A percentile compares a stretch with the other conserved stretches of the same genome.
Evolutionary conservation across 148 eudicot genomes (phyloP).

Genomic region (Spergularia marina): DNA sequence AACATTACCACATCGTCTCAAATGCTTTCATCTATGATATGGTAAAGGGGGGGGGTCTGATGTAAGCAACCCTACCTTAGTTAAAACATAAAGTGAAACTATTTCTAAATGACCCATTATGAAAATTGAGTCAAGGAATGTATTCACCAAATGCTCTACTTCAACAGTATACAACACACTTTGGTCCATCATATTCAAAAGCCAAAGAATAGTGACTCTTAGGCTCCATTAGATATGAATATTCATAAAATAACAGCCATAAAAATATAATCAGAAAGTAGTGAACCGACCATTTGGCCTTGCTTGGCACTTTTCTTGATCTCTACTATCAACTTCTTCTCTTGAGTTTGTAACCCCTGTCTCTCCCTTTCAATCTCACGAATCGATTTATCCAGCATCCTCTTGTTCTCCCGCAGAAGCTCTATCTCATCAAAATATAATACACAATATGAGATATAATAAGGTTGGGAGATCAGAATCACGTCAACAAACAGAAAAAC

Average conservation of each 20-base stretch:
- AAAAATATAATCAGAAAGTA: background rate
- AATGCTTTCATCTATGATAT: too few relatives aligned
- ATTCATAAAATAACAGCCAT: background rate
- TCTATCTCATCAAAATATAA: slow-evolving; percentile 43
- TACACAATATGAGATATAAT: background rate
- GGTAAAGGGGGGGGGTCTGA: too few relatives aligned
- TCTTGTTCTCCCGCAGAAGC: slow-evolving; percentile 90
- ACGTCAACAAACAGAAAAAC: background rate
- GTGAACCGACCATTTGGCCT: slow-evolving; percentile 89
- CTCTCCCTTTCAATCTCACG: slow-evolving; percentile 96
- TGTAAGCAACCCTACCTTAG: background rate
- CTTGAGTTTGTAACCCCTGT: slow-evolving; percentile 92
- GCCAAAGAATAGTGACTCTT: background rate
- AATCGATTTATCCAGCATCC: slow-evolving; percentile 97
- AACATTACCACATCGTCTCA: background rate
- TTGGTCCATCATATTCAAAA: background rate
- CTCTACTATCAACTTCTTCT: slow-evolving; percentile 86
- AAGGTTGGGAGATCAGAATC: background rate
- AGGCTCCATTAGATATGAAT: too few relatives aligned
- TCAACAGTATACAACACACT: background rate
- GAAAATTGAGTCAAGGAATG: background rate
- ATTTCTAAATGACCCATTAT: background rate
- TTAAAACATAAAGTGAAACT: background rate
- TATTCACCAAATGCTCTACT: background rate
- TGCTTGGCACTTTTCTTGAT: slow-evolving; percentile 99